Base-by-base conservation (phyloP, 495 filamentous ascomycete species). In the Aspergillus kassunensis region DNA sequence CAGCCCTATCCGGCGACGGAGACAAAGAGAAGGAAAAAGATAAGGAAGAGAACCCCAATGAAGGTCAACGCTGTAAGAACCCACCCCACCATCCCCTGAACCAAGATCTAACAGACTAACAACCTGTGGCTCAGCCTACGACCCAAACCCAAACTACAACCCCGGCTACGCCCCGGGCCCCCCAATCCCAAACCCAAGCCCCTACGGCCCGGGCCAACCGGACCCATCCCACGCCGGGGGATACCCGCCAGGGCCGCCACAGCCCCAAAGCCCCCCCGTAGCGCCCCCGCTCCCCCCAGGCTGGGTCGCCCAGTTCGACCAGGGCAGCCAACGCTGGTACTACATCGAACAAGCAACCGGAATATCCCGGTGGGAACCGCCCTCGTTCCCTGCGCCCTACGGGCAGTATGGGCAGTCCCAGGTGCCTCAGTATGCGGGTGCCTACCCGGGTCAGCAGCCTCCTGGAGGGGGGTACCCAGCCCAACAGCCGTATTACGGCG, bases 251-350 rank as follows among this genome's bases (percentile, higher is more conserved):
- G n/a, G n/a, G n/a, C 41, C 41, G 4, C 20, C 23, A 1, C 40
- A 27, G 13, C 23, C 40, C 11, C 42, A 31, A 19, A 40, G 24
- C 42, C 13, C 37, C 6, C 37, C 37, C 10, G 3, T n/a, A 31
- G 42, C 12, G 1, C 42, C 42, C 6, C 42, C 42, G 24, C 25
- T 44, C 4, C 43, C 43, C 12, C 43, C 43, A 10, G 43, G 43
- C 9, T 45, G 43, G 43, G 43, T 45, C 2, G 43, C 43, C 12
- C 43, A 45, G 43, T 45, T 45, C 29, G 43, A 45, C 43, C 43
- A 45, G 10, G 24, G 13, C 43, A 45, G 43, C 29, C 27, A 33
- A 15, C 25, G 43, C 1, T 45, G 43, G 43, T 45, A 45, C 43
- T 45, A 45, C 18, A 45, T 45, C 43, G 43, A 45, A 19, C 43